Evolutionary conservation across 2,329 filamentous ascomycete genomes (phyloP), one percentile per base, ranked within the genome.

Genomic region (Ceratocystiopsis brevicomis): DNA sequence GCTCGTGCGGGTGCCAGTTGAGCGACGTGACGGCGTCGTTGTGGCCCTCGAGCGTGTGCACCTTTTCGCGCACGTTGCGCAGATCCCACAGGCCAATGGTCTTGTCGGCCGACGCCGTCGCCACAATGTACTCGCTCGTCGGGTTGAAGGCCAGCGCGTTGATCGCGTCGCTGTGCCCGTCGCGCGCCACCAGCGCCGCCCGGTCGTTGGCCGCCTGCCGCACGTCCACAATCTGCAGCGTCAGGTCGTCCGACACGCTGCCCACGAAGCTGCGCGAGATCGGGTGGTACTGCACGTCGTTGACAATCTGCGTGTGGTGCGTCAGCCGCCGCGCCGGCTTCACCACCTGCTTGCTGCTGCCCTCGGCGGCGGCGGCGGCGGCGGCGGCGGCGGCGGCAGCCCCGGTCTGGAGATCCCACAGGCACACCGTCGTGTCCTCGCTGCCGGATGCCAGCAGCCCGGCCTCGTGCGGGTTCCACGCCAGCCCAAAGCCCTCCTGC

Each of bases 141-240:
- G 87, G 87, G 56, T 95, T 94, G 65, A 95, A 98, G 0, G 90
- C 79, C 21, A 98, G 67, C n/a, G 85, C 81, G 58, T 98, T 98
- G 60, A 98, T 87, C 16, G 88, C 88, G 59, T 96, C 90, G 10
- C 72, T 72, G 57, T 98, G 92, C 11, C 87, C 87, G 40, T 75
- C 68, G 49, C 73, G 67, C 16, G 76, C 80, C 36, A 78, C 71
- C 41, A 81, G 70, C 5, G 82, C 76, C 1, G 84, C 76, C 50
- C 71, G 73, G 49, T 73, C 75, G 44, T 69, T 77, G 44, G 76
- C 71, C 30, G 68, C 56, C 55, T 73, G 71, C 53, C 90, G 80
- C n/a, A 81, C 71, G 58, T 98, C 90, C 47, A 96, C 71, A 47
- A 98, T 81, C 60, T 95, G 84, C 48, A 96, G 75, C 9, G 85